phyloP scores from a whole-genome alignment of 805 yeast genomes.

The Candida cerambycidarum region DNA sequence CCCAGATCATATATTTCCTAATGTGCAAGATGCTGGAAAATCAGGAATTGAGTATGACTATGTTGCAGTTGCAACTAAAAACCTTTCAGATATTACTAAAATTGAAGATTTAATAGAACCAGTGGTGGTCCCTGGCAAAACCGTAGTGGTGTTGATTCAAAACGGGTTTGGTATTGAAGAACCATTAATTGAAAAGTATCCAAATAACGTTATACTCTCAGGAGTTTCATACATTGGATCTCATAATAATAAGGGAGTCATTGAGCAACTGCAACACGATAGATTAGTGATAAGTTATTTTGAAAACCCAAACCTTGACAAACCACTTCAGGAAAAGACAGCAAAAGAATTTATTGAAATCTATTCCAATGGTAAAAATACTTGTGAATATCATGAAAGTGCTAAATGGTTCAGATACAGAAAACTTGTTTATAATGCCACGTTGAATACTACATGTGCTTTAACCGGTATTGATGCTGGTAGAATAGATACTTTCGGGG shows the following conservation, averaged over 20 bases:
- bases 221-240: slow-evolving; percentile 36
- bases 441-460: slow-evolving; percentile 54
- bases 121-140: slow-evolving; percentile 12
- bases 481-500: slow-evolving; percentile 33
- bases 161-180: slow-evolving; percentile 24
- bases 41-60: slow-evolving; percentile 28
- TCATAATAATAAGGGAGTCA: slow-evolving; percentile 24
- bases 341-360: slow-evolving; percentile 22
- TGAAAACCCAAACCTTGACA: slow-evolving; percentile 24
- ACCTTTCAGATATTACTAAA: slow-evolving; percentile 24
- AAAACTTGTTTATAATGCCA: slow-evolving; percentile 69
- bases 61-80: slow-evolving; percentile 34
- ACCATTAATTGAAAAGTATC: slow-evolving; percentile 15
- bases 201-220: slow-evolving; percentile 25
- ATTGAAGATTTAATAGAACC: slow-evolving; percentile 19
- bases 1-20: slow-evolving; percentile 26
- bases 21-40: slow-evolving; percentile 25
- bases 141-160: slow-evolving; percentile 23
- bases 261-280: slow-evolving; percentile 28
- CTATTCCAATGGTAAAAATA: slow-evolving; percentile 24
- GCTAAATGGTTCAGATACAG: slow-evolving; percentile 49
- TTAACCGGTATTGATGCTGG: slow-evolving; percentile 29
- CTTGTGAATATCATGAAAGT: slow-evolving; percentile 20
- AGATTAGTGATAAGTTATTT: slow-evolving; percentile 28
- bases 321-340: slow-evolving; percentile 19